A percentile compares a stretch with the other conserved stretches of the same genome.
Evolutionary conservation across 164 flowering plant species (phyloP).

Genomic region (Vitis rupestris): DNA sequence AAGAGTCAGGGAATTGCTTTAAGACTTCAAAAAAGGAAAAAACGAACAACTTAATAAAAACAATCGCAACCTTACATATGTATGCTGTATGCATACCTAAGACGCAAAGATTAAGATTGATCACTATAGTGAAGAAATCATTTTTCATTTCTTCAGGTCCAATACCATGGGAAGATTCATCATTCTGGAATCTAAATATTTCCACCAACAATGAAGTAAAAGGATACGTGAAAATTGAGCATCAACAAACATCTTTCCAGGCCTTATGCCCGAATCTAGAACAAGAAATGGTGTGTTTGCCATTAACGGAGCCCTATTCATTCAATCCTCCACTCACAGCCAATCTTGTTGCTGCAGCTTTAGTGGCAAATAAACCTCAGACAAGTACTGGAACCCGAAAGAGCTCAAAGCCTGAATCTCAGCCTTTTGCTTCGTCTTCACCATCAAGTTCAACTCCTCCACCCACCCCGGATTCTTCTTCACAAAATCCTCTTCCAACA

Average conservation of each 20-base stretch:
- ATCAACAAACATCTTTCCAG: no score
- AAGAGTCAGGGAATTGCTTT: no score
- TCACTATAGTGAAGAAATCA: no score
- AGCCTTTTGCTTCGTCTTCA: conserved; percentile 95
- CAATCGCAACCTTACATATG: no score
- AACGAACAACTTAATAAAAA: no score
- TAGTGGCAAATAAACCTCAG: conserved; percentile 91
- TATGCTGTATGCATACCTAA: no score
- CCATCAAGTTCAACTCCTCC: conserved; percentile 84
- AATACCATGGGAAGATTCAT: neutral
- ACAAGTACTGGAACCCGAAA: conserved; percentile 91
- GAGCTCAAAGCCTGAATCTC: conserved; percentile 97
- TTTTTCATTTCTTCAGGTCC: no score
- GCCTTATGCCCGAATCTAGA: no score
- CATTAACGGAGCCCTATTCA: no score
- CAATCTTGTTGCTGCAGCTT: conserved; percentile 93
- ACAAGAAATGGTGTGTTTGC: neutral
- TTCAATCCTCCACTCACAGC: conserved; percentile 44
- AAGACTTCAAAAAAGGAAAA: no score
- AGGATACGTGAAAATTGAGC: neutral
- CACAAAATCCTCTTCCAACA: conserved; percentile 99
- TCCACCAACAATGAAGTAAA: conserved; percentile 5
- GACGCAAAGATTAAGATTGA: no score
- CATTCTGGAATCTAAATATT: neutral
- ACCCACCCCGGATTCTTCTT: conserved; percentile 99